Percentiles rank a stretch among this genome's conserved stretches.
Conservation (phyloP, 768 basidiomycete genomes). For the Mrakia hoshinonis region DNA sequence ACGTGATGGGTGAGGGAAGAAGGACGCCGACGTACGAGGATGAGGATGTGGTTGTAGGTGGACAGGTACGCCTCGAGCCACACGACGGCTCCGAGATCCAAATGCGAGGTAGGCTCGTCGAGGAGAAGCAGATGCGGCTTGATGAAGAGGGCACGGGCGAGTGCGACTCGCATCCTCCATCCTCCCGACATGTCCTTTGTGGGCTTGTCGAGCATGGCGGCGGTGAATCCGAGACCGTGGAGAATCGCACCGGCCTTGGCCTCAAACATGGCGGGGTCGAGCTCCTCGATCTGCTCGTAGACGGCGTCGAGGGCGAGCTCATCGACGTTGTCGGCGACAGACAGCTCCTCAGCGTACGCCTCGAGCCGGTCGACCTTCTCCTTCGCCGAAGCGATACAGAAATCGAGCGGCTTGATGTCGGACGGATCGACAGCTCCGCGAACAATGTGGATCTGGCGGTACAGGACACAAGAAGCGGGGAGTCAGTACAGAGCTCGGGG, state of each 20-base stretch:
- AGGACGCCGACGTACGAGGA: constrained; percentile 41
- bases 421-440: constrained; percentile 91
- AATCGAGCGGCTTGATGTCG: constrained; percentile 91
- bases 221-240: constrained; percentile 90
- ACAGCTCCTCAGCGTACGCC: constrained; percentile 85
- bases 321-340: constrained; percentile 78
- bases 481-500: no score
- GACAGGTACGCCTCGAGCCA: constrained; percentile 98
- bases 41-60: constrained; percentile 96
- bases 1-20: background rate
- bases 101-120: constrained; percentile 74
- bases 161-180: constrained; percentile 97
- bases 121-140: constrained; percentile 92
- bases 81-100: constrained; percentile 94
- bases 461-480: background rate
- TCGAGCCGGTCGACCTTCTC: constrained; percentile 90
- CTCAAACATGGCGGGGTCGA: constrained; percentile 93
- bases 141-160: constrained; percentile 89
- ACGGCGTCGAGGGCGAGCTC: constrained; percentile 76
- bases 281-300: constrained; percentile 92
- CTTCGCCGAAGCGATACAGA: constrained; percentile 83
- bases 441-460: constrained; percentile 73
- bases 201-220: constrained; percentile 85
- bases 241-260: constrained; percentile 89
- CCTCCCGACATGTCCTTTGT: constrained; percentile 99